Evolutionary conservation across 768 basidiomycete species (phyloP).

Genomic region (Lactifluus pinguis): DNA sequence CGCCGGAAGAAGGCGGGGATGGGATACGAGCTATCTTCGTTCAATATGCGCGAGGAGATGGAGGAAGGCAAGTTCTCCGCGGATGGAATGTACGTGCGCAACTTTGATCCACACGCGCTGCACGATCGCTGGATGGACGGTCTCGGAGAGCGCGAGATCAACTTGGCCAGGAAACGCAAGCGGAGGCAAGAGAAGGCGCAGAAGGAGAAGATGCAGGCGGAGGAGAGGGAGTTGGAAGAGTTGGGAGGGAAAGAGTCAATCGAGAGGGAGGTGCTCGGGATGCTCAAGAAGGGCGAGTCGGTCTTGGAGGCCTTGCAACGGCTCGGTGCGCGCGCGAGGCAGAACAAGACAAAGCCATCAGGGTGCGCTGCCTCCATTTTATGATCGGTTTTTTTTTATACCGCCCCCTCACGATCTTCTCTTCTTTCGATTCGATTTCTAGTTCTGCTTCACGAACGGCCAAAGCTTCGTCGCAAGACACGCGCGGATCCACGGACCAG

Average conservation of each 20-base stretch:
- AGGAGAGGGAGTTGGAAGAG: slow-evolving; percentile 64
- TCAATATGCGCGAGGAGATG: slow-evolving; percentile 99
- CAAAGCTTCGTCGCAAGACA: not conserved
- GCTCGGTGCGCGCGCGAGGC: slow-evolving; percentile 62
- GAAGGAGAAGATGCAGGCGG: slow-evolving; percentile 55
- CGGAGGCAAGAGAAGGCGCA: slow-evolving; percentile 66
- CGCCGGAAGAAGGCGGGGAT: slow-evolving; percentile 74
- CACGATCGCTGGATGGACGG: slow-evolving; percentile 98
- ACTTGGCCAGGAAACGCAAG: slow-evolving; percentile 68
- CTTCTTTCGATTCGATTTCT: not conserved
- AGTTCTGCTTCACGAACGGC: slow-evolving; percentile 10
- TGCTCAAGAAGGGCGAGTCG: slow-evolving; percentile 85
- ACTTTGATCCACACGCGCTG: slow-evolving; percentile 81
- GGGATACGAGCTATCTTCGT: slow-evolving; percentile 90
- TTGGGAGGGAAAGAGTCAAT: slow-evolving; percentile 56
- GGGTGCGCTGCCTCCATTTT: slow-evolving; percentile 12
- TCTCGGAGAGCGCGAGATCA: slow-evolving; percentile 76
- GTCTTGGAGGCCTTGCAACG: slow-evolving; percentile 85
- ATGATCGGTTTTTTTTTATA: not conserved
- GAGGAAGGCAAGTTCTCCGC: slow-evolving; percentile 95
- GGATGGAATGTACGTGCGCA: slow-evolving; percentile 81
- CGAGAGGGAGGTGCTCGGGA: slow-evolving; percentile 57
- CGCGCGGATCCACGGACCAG: not conserved
- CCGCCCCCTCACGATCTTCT: too few species aligned
- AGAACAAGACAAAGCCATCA: slow-evolving; percentile 24